A percentile compares a stretch with the other conserved stretches of the same genome.
Conservation (phyloP, 148 eudicot genomes). For the Chenopodium berlandieri region DNA sequence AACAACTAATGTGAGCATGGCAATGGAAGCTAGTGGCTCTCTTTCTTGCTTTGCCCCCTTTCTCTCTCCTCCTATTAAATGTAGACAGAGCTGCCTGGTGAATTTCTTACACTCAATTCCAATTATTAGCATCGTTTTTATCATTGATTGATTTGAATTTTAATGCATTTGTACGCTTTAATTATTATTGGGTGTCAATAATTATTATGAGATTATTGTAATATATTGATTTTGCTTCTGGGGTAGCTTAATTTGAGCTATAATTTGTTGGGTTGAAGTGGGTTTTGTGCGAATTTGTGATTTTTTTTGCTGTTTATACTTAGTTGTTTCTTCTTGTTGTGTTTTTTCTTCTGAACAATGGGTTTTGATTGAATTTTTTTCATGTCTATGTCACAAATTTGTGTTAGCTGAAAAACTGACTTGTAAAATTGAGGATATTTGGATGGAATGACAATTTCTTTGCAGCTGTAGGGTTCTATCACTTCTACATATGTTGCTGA, state of each 20-base stretch:
- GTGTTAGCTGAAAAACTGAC: neutral
- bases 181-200: neutral
- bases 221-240: neutral
- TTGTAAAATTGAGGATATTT: neutral
- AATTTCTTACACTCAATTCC: neutral
- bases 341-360: neutral
- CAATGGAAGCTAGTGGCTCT: constrained; percentile 22
- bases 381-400: neutral
- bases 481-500: neutral
- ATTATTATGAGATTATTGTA: neutral
- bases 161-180: neutral
- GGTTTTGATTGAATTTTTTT: neutral
- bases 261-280: constrained; percentile 7
- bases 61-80: constrained; percentile 24
- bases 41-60: constrained; percentile 30
- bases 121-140: neutral
- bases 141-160: neutral
- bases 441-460: neutral
- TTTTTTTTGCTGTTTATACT: neutral
- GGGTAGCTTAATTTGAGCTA: neutral
- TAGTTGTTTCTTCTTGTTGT: neutral
- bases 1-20: constrained; percentile 25
- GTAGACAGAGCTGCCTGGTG: constrained; percentile 21
- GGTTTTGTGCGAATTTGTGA: constrained; percentile 14
- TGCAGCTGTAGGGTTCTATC: neutral